These are phyloP conservation scores for Platanthera zijinensis DNA, from an alignment of 106 monocot species.

Conservation along the genomic window DNA sequence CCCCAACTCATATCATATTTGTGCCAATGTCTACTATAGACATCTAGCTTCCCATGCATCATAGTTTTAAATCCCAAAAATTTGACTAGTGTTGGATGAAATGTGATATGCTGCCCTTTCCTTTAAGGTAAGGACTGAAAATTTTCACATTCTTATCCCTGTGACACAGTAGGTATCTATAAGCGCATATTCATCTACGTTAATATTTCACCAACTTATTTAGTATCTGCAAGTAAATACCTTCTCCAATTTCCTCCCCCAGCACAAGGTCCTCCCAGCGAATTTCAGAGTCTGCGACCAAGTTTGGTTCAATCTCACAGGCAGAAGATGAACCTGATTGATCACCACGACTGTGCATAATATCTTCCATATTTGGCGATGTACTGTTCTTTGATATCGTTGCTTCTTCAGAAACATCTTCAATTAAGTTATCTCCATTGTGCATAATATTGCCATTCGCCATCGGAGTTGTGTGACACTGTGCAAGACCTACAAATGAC, in stretches of 20 bases:
- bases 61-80: background rate
- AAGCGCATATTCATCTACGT: background rate
- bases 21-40: background rate
- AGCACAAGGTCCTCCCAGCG: conserved; percentile 25
- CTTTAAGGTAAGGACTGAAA: background rate
- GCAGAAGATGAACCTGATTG: conserved; percentile 11
- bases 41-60: background rate
- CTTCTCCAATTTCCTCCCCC: conserved; percentile 32
- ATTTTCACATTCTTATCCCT: background rate
- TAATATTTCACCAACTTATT: background rate
- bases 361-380: conserved; percentile 6
- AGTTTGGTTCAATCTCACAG: conserved; percentile 12
- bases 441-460: background rate
- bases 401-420: conserved; percentile 4
- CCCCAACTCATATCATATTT: background rate
- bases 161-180: background rate
- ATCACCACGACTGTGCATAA: background rate
- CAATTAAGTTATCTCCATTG: background rate
- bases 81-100: background rate
- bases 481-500: conserved; percentile 8
- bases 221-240: conserved; percentile 6
- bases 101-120: background rate
- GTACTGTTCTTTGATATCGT: conserved; percentile 4
- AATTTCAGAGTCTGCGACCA: conserved; percentile 17
- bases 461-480: conserved; percentile 6